Evolutionary conservation across 768 basidiomycete species (phyloP).

Genomic region (Suillus decipiens): DNA sequence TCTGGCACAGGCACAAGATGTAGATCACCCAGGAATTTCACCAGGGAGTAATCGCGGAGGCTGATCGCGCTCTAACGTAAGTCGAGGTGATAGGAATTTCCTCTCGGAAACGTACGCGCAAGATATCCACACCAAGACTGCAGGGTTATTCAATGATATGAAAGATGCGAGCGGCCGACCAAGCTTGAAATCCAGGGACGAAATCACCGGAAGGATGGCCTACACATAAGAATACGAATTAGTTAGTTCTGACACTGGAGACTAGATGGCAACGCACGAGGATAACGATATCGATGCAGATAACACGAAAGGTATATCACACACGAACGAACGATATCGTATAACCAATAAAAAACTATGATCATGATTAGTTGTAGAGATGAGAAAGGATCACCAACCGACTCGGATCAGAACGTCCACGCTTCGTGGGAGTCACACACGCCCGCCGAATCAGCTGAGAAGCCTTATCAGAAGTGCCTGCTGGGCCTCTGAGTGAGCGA

Average conservation of each 20-base stretch:
- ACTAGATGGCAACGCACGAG: neutral
- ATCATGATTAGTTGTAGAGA: neutral
- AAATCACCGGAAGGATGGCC: neutral
- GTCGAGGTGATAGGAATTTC: neutral
- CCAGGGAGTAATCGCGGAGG: neutral
- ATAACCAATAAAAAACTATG: neutral
- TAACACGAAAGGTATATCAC: neutral
- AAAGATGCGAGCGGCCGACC: neutral
- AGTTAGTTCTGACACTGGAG: neutral
- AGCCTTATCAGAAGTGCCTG: neutral
- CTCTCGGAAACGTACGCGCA: neutral
- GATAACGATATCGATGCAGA: neutral
- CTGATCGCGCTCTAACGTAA: constrained; percentile 1
- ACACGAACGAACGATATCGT: neutral
- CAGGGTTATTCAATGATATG: neutral
- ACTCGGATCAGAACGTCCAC: neutral
- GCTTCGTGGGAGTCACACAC: neutral
- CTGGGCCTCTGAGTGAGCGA: neutral
- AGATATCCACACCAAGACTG: neutral
- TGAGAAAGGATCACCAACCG: neutral
- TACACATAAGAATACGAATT: neutral
- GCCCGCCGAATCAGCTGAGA: neutral
- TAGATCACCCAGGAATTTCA: neutral
- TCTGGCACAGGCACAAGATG: neutral
- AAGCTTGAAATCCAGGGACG: neutral